Conservation (phyloP, 176 grass and related monocot genomes). For the Phyllostachys edulis region DNA sequence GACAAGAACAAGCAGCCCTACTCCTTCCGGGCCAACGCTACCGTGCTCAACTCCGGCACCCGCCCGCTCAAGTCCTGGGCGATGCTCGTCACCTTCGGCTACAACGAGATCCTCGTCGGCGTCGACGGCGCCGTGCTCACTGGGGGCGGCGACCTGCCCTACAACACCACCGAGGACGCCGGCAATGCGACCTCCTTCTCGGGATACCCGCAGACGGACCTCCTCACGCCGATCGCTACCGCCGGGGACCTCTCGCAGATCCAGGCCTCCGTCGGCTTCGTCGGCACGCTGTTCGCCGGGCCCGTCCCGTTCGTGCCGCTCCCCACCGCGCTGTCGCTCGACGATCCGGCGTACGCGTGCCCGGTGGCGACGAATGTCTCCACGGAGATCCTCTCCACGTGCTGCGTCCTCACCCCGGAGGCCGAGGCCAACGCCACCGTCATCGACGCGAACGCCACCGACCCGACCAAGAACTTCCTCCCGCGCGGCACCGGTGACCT, state of each 20-base stretch:
- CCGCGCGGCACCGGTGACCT: conserved; percentile 67
- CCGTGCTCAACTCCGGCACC: conserved; percentile 69
- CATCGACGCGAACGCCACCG: conserved; percentile 40
- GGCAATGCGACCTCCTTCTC: conserved; percentile 84
- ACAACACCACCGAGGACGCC: conserved; percentile 65
- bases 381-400: conserved; percentile 28
- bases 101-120: conserved; percentile 77
- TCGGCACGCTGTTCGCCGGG: conserved; percentile 71
- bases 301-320: conserved; percentile 41
- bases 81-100: conserved; percentile 51
- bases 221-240: conserved; percentile 77
- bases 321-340: conserved; percentile 51
- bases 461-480: conserved; percentile 56
- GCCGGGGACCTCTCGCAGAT: conserved; percentile 54
- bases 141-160: conserved; percentile 57
- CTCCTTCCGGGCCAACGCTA: conserved; percentile 56
- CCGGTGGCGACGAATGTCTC: conserved; percentile 28
- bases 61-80: conserved; percentile 70
- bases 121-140: conserved; percentile 68
- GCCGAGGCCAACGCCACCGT: conserved; percentile 52
- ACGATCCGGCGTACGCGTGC: conserved; percentile 58
- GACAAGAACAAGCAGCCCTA: conserved; percentile 70
- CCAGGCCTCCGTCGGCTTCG: conserved; percentile 47
- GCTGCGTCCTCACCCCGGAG: conserved; percentile 71
- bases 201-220: conserved; percentile 72